These are phyloP conservation scores for Huntiella savannae DNA, from an alignment of 2,329 filamentous ascomycete species.

Conservation along the genomic window DNA sequence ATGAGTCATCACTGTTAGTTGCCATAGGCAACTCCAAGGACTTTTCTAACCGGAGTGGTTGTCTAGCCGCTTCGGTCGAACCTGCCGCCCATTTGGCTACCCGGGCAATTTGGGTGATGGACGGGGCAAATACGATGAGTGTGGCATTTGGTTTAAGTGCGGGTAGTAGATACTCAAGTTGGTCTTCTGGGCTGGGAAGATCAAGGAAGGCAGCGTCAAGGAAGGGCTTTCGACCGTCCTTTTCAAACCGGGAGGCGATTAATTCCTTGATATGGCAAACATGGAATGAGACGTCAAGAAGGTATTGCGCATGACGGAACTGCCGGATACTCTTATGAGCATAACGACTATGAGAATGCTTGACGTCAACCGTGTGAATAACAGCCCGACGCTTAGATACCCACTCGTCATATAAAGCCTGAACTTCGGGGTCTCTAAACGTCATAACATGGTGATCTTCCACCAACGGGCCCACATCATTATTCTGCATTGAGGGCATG, in stretches of 20 bases:
- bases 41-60: slow-evolving; percentile 29
- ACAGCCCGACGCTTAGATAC: slow-evolving; percentile 40
- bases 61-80: slow-evolving; percentile 9
- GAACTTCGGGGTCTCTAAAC: slow-evolving; percentile 11
- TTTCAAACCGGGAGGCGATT: slow-evolving; percentile 23
- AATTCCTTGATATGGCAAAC: slow-evolving; percentile 46
- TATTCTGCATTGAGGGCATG: slow-evolving; percentile 2
- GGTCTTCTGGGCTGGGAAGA: slow-evolving; percentile 41
- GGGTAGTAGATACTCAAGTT: slow-evolving; percentile 27
- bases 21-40: slow-evolving; percentile 36
- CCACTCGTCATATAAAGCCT: slow-evolving; percentile 25
- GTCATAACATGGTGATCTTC: slow-evolving; percentile 14
- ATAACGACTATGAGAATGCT: slow-evolving; percentile 38
- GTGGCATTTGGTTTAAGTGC: slow-evolving; percentile 45
- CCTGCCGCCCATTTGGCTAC: slow-evolving; percentile 29
- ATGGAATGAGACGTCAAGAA: slow-evolving; percentile 54
- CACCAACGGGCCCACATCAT: slow-evolving; percentile 9
- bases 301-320: slow-evolving; percentile 53
- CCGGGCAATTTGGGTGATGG: slow-evolving; percentile 56
- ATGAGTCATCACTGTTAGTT: slow-evolving; percentile 22
- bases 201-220: slow-evolving; percentile 56
- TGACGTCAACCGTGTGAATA: slow-evolving; percentile 57
- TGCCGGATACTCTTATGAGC: slow-evolving; percentile 45
- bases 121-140: slow-evolving; percentile 55
- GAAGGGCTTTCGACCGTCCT: slow-evolving; percentile 32